Percentiles rank a stretch among this genome's conserved stretches.
Conservation (phyloP, 345 rosid species). For the Garcia nutans region DNA sequence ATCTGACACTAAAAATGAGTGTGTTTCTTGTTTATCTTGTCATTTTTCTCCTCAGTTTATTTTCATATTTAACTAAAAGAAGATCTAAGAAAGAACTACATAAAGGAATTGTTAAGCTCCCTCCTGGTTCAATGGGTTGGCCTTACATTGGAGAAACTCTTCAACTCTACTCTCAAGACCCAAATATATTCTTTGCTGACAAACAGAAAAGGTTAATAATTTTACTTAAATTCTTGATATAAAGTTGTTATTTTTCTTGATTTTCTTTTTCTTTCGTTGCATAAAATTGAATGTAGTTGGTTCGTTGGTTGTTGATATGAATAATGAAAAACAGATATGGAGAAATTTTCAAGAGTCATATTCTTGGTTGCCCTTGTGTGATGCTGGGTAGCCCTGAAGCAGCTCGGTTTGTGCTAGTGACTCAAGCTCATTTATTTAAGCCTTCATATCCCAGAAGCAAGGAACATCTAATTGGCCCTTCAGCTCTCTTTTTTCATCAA, state of each 20-base stretch:
- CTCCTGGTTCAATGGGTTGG: constrained; percentile 82
- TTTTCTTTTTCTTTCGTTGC: background rate
- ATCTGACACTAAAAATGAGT: constrained; percentile 13
- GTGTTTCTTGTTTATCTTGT: constrained; percentile 29
- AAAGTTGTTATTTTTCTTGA: too few species aligned
- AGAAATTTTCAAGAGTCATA: constrained; percentile 86
- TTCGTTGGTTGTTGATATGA: background rate
- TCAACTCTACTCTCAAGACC: constrained; percentile 67
- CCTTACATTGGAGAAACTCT: constrained; percentile 69
- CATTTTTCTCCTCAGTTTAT: constrained; percentile 26
- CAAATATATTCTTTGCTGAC: constrained; percentile 52
- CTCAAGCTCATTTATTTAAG: constrained; percentile 73
- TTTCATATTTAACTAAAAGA: constrained; percentile 10
- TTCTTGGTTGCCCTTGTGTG: constrained; percentile 87
- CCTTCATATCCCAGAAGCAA: constrained; percentile 94
- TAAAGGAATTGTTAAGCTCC: constrained; percentile 38
- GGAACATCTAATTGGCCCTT: constrained; percentile 76
- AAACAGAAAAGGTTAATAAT: constrained; percentile 52
- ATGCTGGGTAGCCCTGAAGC: constrained; percentile 95
- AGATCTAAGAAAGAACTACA: constrained; percentile 20
- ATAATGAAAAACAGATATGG: constrained; percentile 49
- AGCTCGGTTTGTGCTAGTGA: constrained; percentile 63
- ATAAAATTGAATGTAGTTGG: constrained; percentile 2
- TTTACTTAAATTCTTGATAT: too few species aligned
- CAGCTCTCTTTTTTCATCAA: constrained; percentile 83